Evolutionary conservation across 768 basidiomycete genomes (phyloP).

Genomic region (Mycena alexandri): DNA sequence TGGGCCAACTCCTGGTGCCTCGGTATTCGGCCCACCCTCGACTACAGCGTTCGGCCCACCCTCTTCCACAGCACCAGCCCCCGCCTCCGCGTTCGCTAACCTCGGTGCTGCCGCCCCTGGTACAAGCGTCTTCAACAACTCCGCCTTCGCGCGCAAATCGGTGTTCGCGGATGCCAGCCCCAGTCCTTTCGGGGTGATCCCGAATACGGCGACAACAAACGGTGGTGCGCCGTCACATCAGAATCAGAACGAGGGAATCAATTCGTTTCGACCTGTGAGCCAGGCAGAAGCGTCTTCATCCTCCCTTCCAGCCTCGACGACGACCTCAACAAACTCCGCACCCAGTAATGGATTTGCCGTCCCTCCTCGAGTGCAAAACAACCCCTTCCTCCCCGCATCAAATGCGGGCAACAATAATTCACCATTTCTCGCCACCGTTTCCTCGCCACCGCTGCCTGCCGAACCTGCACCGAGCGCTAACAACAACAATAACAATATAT

Average conservation of each 20-base stretch:
- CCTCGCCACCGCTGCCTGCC: slow-evolving; percentile 40
- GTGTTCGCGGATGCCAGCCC: slow-evolving; percentile 38
- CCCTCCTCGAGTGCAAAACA: slow-evolving; percentile 35
- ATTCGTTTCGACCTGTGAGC: slow-evolving; percentile 3
- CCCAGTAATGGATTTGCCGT: slow-evolving; percentile 20
- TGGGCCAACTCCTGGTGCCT: slow-evolving; percentile 24
- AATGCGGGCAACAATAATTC: slow-evolving; percentile 9
- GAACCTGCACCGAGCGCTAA: neutral
- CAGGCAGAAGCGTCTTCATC: slow-evolving; percentile 38
- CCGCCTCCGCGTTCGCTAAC: slow-evolving; percentile 54
- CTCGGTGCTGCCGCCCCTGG: slow-evolving; percentile 47
- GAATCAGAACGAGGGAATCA: neutral
- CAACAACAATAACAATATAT: slow-evolving; percentile 28
- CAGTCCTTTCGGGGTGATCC: slow-evolving; percentile 19
- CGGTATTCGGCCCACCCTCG: slow-evolving; percentile 38
- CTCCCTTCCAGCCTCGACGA: slow-evolving; percentile 25
- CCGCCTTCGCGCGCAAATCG: slow-evolving; percentile 50
- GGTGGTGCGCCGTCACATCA: neutral
- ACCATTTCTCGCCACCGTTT: slow-evolving; percentile 35
- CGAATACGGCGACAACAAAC: slow-evolving; percentile 6
- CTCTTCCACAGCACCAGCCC: slow-evolving; percentile 35
- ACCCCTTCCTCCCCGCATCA: slow-evolving; percentile 29
- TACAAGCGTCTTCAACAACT: slow-evolving; percentile 53
- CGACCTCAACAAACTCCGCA: neutral
- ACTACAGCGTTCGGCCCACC: slow-evolving; percentile 35